These are phyloP conservation scores for Cryphonectria japonica DNA, from an alignment of 2,329 filamentous ascomycete species.

Conservation along the genomic window DNA sequence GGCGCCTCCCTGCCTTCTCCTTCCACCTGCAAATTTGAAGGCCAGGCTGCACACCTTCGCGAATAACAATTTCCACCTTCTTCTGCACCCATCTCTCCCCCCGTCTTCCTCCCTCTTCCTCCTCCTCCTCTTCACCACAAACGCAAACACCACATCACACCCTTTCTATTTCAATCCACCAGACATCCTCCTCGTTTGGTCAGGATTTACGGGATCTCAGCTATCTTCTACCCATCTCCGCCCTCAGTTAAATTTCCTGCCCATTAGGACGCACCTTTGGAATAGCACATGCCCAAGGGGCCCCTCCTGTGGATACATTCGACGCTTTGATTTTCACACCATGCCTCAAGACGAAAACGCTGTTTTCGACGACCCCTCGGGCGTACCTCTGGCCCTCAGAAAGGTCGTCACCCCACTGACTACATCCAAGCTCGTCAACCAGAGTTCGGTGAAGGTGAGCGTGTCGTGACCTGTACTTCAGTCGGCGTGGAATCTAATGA, in stretches of 20 bases:
- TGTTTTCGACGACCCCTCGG: constrained; percentile 20
- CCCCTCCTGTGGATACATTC: constrained; percentile 12
- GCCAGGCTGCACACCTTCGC: constrained; percentile 1
- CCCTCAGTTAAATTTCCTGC: constrained; percentile 19
- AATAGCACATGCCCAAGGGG: constrained; percentile 20
- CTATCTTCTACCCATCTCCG: constrained; percentile 26
- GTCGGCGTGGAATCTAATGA: constrained; percentile 28
- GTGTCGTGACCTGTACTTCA: constrained; percentile 18
- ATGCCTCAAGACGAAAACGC: constrained; percentile 28
- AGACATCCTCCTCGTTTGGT: constrained; percentile 16
- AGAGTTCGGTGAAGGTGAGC: constrained; percentile 56
- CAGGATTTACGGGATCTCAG: constrained; percentile 28
- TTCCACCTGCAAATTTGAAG: constrained; percentile 19
- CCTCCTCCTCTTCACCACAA: constrained; percentile 13
- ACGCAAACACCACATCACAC: not conserved
- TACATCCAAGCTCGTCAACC: constrained; percentile 60
- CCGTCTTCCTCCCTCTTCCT: constrained; percentile 18
- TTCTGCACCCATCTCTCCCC: constrained; percentile 3
- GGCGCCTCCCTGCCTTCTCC: not conserved
- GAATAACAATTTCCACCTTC: constrained; percentile 4
- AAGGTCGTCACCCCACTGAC: constrained; percentile 52
- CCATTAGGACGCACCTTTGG: constrained; percentile 19
- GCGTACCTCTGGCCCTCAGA: constrained; percentile 37
- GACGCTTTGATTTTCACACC: constrained; percentile 9
- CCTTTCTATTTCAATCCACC: not conserved